Percentiles rank a stretch among this genome's conserved stretches.
Conservation (phyloP, 768 basidiomycete genomes). For the Phylloporus arenicola region DNA sequence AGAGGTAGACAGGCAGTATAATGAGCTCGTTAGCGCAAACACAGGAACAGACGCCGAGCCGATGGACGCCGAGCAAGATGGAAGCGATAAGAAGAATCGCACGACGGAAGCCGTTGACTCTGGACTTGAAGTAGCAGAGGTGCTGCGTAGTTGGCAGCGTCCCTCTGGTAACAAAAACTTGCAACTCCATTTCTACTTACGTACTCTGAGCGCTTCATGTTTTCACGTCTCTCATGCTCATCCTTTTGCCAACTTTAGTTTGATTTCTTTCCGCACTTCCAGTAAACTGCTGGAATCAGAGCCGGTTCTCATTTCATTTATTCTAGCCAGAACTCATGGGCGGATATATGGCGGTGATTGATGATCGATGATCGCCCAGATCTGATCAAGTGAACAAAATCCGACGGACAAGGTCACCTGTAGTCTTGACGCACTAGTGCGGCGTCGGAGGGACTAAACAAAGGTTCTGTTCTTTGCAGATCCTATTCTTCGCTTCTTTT, state of each 20-base stretch:
- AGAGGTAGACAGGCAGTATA: slow-evolving; percentile 18
- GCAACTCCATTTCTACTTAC: not conserved
- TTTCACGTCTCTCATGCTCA: not conserved
- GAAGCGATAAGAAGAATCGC: not conserved
- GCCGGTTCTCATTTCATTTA: too few relatives aligned
- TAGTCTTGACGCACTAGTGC: too few relatives aligned
- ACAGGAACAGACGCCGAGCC: not conserved
- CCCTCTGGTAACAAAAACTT: not conserved
- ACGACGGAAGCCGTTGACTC: not conserved
- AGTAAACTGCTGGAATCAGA: too few relatives aligned
- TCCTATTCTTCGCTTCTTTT: too few relatives aligned
- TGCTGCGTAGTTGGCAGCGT: not conserved
- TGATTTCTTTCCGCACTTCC: not conserved
- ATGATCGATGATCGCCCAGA: too few relatives aligned
- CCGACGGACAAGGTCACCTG: too few relatives aligned
- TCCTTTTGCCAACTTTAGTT: not conserved
- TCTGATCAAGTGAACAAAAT: too few relatives aligned
- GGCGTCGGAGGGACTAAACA: too few relatives aligned
- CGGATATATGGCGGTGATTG: not conserved
- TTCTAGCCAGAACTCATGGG: too few relatives aligned
- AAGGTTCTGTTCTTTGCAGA: too few relatives aligned
- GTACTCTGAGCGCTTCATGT: not conserved
- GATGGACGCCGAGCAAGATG: not conserved
- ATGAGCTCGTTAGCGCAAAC: not conserved
- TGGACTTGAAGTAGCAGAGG: not conserved